phyloP scores from a whole-genome alignment of 441 rosid species.

The Populus hybrid region DNA sequence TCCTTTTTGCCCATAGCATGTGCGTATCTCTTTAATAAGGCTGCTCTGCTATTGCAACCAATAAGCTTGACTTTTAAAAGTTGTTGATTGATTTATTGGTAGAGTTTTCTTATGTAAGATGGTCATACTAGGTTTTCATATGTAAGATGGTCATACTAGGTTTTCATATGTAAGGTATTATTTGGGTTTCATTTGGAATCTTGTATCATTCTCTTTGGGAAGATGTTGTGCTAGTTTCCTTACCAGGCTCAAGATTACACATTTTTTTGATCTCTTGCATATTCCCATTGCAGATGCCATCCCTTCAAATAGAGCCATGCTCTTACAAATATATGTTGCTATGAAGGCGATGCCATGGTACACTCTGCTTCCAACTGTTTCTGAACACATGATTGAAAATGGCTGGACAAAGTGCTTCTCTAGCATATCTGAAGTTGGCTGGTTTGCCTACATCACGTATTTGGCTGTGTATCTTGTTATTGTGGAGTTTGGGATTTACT shows the following conservation, averaged over 20 bases:
- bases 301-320: slow-evolving; percentile 80
- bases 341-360: slow-evolving; percentile 98
- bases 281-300: slow-evolving; percentile 62
- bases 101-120: background rate
- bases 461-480: slow-evolving; percentile 51
- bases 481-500: slow-evolving; percentile 92
- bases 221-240: background rate
- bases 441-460: slow-evolving; percentile 47
- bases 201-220: background rate
- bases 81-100: background rate
- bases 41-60: background rate
- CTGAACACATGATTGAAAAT: slow-evolving; percentile 81
- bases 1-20: background rate
- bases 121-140: background rate
- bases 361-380: slow-evolving; percentile 70
- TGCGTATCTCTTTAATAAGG: background rate
- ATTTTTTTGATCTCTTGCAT: slow-evolving; percentile 11
- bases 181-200: slow-evolving; percentile 1
- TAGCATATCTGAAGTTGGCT: slow-evolving; percentile 57
- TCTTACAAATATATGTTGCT: slow-evolving; percentile 81
- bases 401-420: slow-evolving; percentile 88
- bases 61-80: background rate
- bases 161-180: background rate
- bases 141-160: background rate
- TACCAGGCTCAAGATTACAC: background rate